Percentiles rank a stretch among this genome's conserved stretches.
Evolutionary conservation across 257 asterid species (phyloP).

Genomic region (Ligustrum vulgare): DNA sequence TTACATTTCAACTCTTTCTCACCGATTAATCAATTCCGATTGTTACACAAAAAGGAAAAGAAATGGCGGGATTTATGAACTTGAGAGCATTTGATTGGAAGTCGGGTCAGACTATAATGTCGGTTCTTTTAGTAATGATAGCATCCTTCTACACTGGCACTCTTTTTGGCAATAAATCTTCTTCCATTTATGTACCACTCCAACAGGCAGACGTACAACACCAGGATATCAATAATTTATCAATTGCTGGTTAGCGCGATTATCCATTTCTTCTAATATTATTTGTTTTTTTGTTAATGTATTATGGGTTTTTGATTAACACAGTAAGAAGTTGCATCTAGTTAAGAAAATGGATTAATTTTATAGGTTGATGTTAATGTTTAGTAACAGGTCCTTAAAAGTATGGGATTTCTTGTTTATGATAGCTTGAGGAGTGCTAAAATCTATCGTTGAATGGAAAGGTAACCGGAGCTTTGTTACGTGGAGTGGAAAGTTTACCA

Average conservation of each 20-base stretch:
- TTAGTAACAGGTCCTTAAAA: background rate
- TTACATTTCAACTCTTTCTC: background rate
- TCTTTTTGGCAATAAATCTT: conserved; percentile 50
- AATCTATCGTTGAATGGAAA: background rate
- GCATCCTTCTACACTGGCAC: conserved; percentile 87
- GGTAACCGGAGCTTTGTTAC: background rate
- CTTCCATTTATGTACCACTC: conserved; percentile 32
- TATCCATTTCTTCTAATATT: background rate
- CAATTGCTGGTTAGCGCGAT: conserved; percentile 35
- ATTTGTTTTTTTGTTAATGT: too few relatives aligned
- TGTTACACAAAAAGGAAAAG: background rate
- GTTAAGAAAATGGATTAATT: background rate
- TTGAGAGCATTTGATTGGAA: conserved; percentile 77
- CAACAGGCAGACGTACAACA: conserved; percentile 33
- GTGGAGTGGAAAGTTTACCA: background rate
- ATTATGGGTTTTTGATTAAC: background rate
- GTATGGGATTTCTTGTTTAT: background rate
- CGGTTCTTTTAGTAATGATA: conserved; percentile 63
- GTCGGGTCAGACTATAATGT: conserved; percentile 56
- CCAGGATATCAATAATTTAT: conserved; percentile 31
- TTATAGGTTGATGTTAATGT: background rate
- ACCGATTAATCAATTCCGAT: background rate
- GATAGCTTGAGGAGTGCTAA: background rate
- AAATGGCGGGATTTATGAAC: conserved; percentile 45
- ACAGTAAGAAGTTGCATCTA: background rate